These are phyloP conservation scores for Colletotrichum paranaense DNA, from an alignment of 2,329 filamentous ascomycete genomes.

Conservation along the genomic window DNA sequence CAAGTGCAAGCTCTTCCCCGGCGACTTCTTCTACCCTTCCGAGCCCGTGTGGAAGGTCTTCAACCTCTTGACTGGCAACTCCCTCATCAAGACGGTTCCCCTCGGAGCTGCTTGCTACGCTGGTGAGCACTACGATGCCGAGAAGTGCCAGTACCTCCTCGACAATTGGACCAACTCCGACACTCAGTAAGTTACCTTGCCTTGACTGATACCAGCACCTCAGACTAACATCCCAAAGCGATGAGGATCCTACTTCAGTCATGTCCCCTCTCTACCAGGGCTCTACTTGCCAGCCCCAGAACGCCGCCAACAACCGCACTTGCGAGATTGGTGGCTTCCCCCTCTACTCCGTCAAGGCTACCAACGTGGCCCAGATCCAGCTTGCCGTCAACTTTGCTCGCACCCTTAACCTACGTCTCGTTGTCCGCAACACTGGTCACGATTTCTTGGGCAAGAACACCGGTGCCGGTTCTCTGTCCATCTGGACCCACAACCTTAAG, in stretches of 20 bases:
- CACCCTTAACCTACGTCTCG: conserved; percentile 59
- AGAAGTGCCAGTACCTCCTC: conserved; percentile 41
- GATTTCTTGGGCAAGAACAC: conserved; percentile 65
- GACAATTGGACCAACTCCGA: conserved; percentile 42
- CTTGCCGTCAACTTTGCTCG: conserved; percentile 59
- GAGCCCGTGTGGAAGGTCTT: conserved; percentile 46
- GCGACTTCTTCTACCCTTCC: conserved; percentile 42
- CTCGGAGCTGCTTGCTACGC: conserved; percentile 47
- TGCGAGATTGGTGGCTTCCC: conserved; percentile 57
- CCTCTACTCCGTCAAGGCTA: conserved; percentile 53
- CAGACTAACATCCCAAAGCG: conserved; percentile 38
- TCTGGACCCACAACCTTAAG: conserved; percentile 62
- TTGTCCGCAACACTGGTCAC: conserved; percentile 65
- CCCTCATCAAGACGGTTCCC: conserved; percentile 46
- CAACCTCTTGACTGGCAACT: conserved; percentile 46
- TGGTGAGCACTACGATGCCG: conserved; percentile 41
- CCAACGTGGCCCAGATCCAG: conserved; percentile 57
- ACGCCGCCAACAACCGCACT: conserved; percentile 38
- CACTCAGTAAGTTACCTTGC: conserved; percentile 37
- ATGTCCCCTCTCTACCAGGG: conserved; percentile 55
- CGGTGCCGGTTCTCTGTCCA: conserved; percentile 58
- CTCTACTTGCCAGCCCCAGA: conserved; percentile 47
- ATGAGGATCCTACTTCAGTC: conserved; percentile 51
- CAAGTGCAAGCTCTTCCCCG: conserved; percentile 47
- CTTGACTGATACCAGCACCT: background rate